These are phyloP conservation scores for Umbellularia californica DNA, from an alignment of 164 flowering plant species.

Conservation along the genomic window DNA sequence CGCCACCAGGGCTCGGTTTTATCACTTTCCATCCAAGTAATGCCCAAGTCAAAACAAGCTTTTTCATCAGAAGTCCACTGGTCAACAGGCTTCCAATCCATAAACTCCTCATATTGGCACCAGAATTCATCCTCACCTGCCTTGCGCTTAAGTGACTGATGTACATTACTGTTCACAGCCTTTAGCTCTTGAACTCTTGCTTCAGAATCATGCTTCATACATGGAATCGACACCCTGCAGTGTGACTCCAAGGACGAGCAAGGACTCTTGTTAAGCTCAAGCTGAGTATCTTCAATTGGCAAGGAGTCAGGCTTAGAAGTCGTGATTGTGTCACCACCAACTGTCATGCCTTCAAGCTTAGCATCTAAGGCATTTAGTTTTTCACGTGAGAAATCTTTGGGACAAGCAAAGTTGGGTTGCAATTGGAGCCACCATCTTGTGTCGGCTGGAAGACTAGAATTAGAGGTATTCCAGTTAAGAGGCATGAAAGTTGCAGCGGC, in stretches of 20 bases:
- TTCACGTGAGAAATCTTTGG: constrained; percentile 28
- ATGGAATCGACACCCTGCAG: constrained; percentile 16
- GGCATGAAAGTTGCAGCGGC: constrained; percentile 21
- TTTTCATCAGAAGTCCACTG: constrained; percentile 18
- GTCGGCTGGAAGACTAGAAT: constrained; percentile 28
- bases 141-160: constrained; percentile 21
- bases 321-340: constrained; percentile 9
- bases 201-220: constrained; percentile 26
- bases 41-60: constrained; percentile 25
- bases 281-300: constrained; percentile 7
- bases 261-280: neutral
- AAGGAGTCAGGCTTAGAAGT: constrained; percentile 11
- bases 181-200: constrained; percentile 24
- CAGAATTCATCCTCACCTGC: constrained; percentile 16
- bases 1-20: constrained; percentile 58
- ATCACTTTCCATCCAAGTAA: constrained; percentile 36
- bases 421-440: constrained; percentile 47
- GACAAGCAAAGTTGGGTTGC: constrained; percentile 32
- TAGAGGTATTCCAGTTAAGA: constrained; percentile 25
- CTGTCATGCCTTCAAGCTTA: constrained; percentile 22
- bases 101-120: constrained; percentile 20
- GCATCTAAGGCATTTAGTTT: constrained; percentile 32
- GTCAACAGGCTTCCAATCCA: constrained; percentile 25
- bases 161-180: constrained; percentile 10
- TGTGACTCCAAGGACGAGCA: neutral